phyloP scores from a whole-genome alignment of 108 stramenopile genomes.

The Discostella pseudostelligera region DNA sequence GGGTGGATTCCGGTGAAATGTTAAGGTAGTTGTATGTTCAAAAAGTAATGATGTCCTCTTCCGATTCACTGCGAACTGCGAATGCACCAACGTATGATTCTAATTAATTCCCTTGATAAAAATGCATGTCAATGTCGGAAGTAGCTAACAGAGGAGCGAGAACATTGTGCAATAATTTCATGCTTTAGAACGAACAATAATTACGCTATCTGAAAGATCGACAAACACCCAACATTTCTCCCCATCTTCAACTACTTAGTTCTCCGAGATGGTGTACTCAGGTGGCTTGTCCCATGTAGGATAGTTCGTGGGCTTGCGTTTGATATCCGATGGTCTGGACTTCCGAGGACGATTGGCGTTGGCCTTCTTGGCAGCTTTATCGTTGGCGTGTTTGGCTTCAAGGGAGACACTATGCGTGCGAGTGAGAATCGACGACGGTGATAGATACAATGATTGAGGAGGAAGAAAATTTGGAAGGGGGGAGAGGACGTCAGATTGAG shows the following conservation, averaged over 20 bases:
- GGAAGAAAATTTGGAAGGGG: not conserved
- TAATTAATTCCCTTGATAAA: too few species aligned
- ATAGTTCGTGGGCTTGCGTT: conserved; percentile 71
- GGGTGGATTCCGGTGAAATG: not conserved
- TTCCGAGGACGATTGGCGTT: conserved; percentile 77
- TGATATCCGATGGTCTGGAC: conserved; percentile 78
- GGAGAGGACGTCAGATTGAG: not conserved
- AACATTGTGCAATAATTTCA: too few species aligned
- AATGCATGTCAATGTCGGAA: too few species aligned
- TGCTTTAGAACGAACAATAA: not conserved
- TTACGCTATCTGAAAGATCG: not conserved
- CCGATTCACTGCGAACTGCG: too few species aligned
- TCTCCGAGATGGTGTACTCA: conserved; percentile 73
- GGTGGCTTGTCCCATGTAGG: conserved; percentile 64
- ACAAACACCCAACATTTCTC: not conserved
- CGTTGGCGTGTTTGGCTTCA: conserved; percentile 78
- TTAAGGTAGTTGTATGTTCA: not conserved
- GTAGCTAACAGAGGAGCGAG: too few species aligned
- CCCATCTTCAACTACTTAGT: conserved; percentile 5
- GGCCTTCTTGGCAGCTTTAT: conserved; percentile 86
- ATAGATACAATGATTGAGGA: too few species aligned
- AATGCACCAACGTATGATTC: too few species aligned
- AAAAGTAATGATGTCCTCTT: too few species aligned
- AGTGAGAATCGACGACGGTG: too few species aligned
- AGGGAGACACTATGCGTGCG: conserved; percentile 28